Evolutionary conservation across 2,329 filamentous ascomycete species (phyloP), one percentile per base, ranked within the genome.

Genomic region (Sarocladium oryzae): DNA sequence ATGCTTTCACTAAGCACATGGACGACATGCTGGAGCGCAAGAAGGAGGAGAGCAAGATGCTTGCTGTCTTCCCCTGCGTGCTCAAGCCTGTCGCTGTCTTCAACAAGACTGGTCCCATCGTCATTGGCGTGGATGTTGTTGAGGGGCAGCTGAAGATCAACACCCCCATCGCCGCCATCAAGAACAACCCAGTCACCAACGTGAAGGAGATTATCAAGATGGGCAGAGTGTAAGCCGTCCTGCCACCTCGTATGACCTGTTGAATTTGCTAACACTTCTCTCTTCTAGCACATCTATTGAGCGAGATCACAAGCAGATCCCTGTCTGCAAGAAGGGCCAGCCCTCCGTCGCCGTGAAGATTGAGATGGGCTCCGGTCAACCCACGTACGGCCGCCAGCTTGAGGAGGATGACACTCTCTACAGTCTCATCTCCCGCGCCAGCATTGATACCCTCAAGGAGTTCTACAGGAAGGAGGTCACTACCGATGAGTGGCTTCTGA

Each of bases 331-430:
- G 72, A 92, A 90, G 73, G 92, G 92, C 50, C 88, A 95, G 65
- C 93, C 95, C n/a, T 95, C 90, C 1, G 95, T 99, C 9, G 93
- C 93, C 18, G 78, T 99, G 75, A 99, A 99, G 78, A 95, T 99
- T 62, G 95, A 99, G 73, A 85, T 85, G 81, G 92, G 90, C 51
- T 73, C 85, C 53, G 89, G 92, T 66, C 93, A 99, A 74, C 95
- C 93, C 15, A 82, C 86, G 53, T 99, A 99, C 66, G 93, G 93
- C 53, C 87, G 93, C 55, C 93, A 99, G 56, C 81, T 99, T 49
- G 93, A 99, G 69, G 92, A 99, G 68, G 82, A 83, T 56, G 93
- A 99, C 67, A 78, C 73, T 1, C 77, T 99, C 13, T 97, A 96
- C 79, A 92, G 86, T 57, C 77, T 87, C 54, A 89, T 99, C 61